Conservation (phyloP, 2,329 filamentous ascomycete species). For the Zymoseptoria tritici region DNA sequence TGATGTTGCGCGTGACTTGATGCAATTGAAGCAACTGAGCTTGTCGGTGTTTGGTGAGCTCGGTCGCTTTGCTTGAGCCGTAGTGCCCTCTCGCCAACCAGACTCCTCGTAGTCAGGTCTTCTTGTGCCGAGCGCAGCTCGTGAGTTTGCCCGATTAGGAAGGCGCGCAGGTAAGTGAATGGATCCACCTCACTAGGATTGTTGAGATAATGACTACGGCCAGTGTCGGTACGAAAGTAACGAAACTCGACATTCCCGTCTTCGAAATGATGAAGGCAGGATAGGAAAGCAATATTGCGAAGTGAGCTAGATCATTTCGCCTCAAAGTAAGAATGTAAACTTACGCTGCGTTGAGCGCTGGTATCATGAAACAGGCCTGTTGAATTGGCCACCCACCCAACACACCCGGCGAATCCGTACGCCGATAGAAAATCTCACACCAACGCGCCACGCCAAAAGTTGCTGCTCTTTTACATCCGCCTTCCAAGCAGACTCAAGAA, state of each 20-base stretch:
- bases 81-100: background rate
- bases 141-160: background rate
- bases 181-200: background rate
- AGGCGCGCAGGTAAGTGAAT: background rate
- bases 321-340: slow-evolving; percentile 11
- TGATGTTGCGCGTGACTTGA: background rate
- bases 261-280: background rate
- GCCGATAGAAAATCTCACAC: background rate
- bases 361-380: slow-evolving; percentile 28
- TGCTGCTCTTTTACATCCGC: slow-evolving; percentile 3
- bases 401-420: background rate
- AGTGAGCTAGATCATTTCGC: background rate
- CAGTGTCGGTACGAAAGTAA: background rate
- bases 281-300: background rate
- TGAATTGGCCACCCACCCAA: slow-evolving; percentile 22
- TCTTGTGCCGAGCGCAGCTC: background rate
- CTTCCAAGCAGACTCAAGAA: slow-evolving; percentile 65
- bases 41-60: background rate
- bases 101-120: background rate
- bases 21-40: background rate
- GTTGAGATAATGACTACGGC: background rate
- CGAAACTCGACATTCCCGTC: background rate
- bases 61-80: background rate
- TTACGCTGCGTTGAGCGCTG: slow-evolving; percentile 31
- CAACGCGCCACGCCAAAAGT: slow-evolving; percentile 2